Evolutionary conservation across 768 basidiomycete species (phyloP).

Genomic region (Thelephora aurantiotincta): DNA sequence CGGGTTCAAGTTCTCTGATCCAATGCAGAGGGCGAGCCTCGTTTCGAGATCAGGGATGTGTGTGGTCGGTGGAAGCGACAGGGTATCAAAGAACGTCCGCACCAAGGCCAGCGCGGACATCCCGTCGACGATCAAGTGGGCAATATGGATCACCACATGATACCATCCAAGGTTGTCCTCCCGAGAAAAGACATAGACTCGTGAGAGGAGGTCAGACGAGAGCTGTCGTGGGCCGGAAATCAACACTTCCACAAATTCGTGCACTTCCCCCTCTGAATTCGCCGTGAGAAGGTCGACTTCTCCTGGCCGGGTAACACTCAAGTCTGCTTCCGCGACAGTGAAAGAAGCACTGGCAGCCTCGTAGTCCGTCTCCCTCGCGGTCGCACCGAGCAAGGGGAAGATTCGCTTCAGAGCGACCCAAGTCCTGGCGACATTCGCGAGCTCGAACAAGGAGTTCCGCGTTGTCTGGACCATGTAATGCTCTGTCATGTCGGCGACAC

Average conservation of each 20-base stretch:
- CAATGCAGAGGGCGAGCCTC: constrained; percentile 25
- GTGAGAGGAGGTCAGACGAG: constrained; percentile 28
- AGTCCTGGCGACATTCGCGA: constrained; percentile 22
- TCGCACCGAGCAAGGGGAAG: constrained; percentile 34
- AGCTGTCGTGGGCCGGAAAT: constrained; percentile 18
- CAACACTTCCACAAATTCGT: constrained; percentile 14
- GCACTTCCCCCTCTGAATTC: constrained; percentile 21
- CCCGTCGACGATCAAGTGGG: constrained; percentile 40
- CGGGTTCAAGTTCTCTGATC: constrained; percentile 26
- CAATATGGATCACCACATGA: constrained; percentile 28
- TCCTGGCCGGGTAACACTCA: constrained; percentile 17
- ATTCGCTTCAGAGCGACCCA: constrained; percentile 34
- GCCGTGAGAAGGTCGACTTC: constrained; percentile 26
- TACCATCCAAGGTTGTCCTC: constrained; percentile 20
- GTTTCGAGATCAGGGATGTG: constrained; percentile 18
- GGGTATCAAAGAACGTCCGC: constrained; percentile 30
- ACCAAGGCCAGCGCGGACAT: constrained; percentile 26
- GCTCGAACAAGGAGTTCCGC: constrained; percentile 13
- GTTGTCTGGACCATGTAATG: constrained; percentile 18
- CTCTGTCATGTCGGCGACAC: constrained; percentile 28
- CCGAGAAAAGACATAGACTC: constrained; percentile 27
- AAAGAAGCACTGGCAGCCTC: constrained; percentile 20
- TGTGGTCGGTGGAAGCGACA: constrained; percentile 13
- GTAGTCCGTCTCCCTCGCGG: constrained; percentile 19
- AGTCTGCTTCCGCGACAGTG: constrained; percentile 23